Evolutionary conservation across 768 basidiomycete genomes (phyloP), one percentile per base, ranked within the genome.

Genomic region (Tubosaeta sp.): DNA sequence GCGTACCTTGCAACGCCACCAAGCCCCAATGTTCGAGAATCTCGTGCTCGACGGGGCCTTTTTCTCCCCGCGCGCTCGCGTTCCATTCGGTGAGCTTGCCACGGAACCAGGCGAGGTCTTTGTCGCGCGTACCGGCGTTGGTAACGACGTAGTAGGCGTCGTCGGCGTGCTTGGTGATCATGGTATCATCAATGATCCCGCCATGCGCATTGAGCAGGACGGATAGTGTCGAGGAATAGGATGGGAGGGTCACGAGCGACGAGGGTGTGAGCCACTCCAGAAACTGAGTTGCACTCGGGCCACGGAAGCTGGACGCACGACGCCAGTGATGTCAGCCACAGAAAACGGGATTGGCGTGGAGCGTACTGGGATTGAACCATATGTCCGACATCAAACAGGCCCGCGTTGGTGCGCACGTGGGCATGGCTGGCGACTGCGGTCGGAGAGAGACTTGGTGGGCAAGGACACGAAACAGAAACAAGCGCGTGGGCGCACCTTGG

Each of bases 371-470:
- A 83, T 68, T 98, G 95, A 14, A 98, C 89, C 95, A 99, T 99
- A 70, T 99, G 97, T 19, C 91, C 91, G 26, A 99, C 97, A 64
- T 99, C 97, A 67, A 99, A 99, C 31, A 99, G 75, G 1, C 94
- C 94, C 1, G 82, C 90, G 33, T 78, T 79, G 12, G 73, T 80
- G 38, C 97, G 84, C 46, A 95, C 90, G 63, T 97, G 88, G 42
- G 86, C 82, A 70, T 99, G 95, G 60, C 91, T 93, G 9, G 86
- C 84, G 48, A 91, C 95, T 97, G 66, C 32, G 38, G 29, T 35
- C 37, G 37, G 25, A 43, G 35, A 34, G 42, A 38, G 14, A 47
- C 34, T 50, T 6, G 47, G 50, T 43, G 52, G 50, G 47, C 52
- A 65, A 48, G 52, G 42, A 42, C 44, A 51, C 44, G 48, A 55